phyloP scores from a whole-genome alignment of 148 eudicot genomes.

The Hydrangea macrophylla region DNA sequence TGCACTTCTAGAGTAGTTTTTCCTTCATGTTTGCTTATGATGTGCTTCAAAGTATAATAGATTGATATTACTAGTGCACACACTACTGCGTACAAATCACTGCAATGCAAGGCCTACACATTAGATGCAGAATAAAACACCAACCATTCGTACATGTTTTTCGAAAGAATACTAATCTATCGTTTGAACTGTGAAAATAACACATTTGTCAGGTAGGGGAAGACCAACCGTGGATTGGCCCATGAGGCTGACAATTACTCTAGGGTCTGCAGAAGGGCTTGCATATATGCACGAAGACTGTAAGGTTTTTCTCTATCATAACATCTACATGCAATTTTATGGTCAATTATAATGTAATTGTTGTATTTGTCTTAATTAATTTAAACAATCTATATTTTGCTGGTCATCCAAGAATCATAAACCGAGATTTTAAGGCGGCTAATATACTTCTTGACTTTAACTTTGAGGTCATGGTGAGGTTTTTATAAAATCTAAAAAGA shows the following conservation, averaged over 20 bases:
- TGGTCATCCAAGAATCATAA: constrained; percentile 98
- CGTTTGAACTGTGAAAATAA: constrained; percentile 8
- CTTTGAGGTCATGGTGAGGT: constrained; percentile 87
- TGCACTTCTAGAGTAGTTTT: too few relatives aligned
- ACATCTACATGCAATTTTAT: neutral
- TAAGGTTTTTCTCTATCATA: constrained; percentile 22
- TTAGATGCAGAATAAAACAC: too few relatives aligned
- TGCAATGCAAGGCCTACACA: too few relatives aligned
- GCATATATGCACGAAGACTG: constrained; percentile 85
- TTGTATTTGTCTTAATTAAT: neutral
- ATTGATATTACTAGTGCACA: too few relatives aligned
- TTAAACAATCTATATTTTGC: constrained; percentile 20
- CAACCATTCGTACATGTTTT: too few relatives aligned
- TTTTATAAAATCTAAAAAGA: constrained; percentile 7
- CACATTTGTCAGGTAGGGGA: constrained; percentile 51
- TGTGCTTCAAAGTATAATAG: too few relatives aligned
- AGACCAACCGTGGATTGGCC: constrained; percentile 61
- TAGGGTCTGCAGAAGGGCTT: constrained; percentile 81
- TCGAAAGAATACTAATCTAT: too few relatives aligned
- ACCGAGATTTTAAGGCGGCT: constrained; percentile 88
- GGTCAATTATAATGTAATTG: neutral
- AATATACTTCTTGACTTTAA: constrained; percentile 82
- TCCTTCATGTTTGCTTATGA: too few relatives aligned
- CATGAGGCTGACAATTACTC: constrained; percentile 63
- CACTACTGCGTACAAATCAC: too few relatives aligned